Evolutionary conservation across 768 basidiomycete species (phyloP).

Genomic region (Pholiota molesta): DNA sequence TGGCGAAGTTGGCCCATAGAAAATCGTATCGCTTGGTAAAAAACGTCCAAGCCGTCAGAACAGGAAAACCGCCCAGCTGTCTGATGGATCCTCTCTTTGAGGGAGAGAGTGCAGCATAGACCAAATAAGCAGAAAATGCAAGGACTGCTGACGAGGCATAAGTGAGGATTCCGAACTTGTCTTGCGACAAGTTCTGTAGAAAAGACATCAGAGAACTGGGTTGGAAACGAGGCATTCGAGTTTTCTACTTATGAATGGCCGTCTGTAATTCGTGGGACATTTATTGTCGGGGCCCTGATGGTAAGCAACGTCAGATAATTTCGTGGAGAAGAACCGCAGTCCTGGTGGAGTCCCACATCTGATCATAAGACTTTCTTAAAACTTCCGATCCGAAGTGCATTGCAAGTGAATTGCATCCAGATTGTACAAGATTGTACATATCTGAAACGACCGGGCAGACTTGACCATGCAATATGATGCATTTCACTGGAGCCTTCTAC

Average conservation of each 20-base stretch:
- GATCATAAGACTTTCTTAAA: no score
- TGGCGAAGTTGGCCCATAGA: constrained; percentile 28
- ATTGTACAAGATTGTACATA: no score
- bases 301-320: no score
- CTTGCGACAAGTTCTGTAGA: background rate
- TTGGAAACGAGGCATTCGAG: background rate
- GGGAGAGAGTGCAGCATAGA: constrained; percentile 5
- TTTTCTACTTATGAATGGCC: background rate
- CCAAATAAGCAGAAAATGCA: background rate
- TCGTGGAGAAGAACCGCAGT: no score
- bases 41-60: constrained; percentile 34
- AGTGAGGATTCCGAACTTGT: background rate
- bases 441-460: no score
- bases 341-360: no score
- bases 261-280: no score
- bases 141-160: background rate
- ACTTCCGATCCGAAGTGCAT: no score
- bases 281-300: no score
- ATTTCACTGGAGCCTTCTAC: no score
- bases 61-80: constrained; percentile 28
- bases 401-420: no score
- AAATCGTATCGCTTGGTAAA: constrained; percentile 37
- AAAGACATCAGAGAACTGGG: background rate
- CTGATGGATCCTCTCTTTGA: constrained; percentile 13
- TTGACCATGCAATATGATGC: no score